These are phyloP conservation scores for Phytophthora pisi DNA, from an alignment of 352 stramenopile species.

Conservation along the genomic window DNA sequence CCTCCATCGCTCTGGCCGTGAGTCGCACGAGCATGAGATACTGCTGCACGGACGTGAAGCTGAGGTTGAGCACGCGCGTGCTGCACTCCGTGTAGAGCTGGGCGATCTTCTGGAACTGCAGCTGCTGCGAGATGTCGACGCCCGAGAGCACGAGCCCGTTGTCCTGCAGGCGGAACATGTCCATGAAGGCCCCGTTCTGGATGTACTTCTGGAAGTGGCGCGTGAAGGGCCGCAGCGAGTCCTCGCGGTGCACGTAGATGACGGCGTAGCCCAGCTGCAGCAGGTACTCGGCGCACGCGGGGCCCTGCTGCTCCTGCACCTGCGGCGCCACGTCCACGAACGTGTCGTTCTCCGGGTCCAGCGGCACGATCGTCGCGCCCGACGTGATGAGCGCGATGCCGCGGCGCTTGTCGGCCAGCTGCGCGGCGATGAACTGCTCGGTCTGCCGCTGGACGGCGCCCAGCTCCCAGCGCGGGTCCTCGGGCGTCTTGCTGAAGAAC, in stretches of 20 bases:
- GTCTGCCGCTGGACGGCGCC: conserved; percentile 39
- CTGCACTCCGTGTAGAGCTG: conserved; percentile 67
- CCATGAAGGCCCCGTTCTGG: conserved; percentile 80
- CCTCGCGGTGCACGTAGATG: conserved; percentile 80
- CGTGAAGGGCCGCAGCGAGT: conserved; percentile 83
- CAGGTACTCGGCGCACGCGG: conserved; percentile 80
- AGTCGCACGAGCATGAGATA: conserved; percentile 78
- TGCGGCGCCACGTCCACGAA: conserved; percentile 80
- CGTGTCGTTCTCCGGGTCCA: conserved; percentile 64
- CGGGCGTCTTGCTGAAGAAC: conserved; percentile 81
- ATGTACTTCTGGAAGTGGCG: conserved; percentile 88
- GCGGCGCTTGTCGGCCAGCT: conserved; percentile 60
- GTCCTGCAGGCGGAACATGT: conserved; percentile 73
- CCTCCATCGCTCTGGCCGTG: conserved; percentile 58
- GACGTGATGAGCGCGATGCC: conserved; percentile 85
- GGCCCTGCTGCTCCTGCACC: conserved; percentile 77
- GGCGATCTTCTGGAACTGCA: conserved; percentile 72
- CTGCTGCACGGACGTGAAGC: conserved; percentile 84
- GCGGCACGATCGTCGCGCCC: conserved; percentile 77
- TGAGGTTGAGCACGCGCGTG: conserved; percentile 72
- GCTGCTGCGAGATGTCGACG: conserved; percentile 64
- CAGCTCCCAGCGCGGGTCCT: conserved; percentile 67
- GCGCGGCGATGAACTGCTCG: conserved; percentile 61
- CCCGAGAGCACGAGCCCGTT: conserved; percentile 68
- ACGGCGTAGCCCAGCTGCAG: conserved; percentile 82